Evolutionary conservation across 2,329 filamentous ascomycete species (phyloP), one percentile per base, ranked within the genome.

Genomic region (Ophiostoma montium): DNA sequence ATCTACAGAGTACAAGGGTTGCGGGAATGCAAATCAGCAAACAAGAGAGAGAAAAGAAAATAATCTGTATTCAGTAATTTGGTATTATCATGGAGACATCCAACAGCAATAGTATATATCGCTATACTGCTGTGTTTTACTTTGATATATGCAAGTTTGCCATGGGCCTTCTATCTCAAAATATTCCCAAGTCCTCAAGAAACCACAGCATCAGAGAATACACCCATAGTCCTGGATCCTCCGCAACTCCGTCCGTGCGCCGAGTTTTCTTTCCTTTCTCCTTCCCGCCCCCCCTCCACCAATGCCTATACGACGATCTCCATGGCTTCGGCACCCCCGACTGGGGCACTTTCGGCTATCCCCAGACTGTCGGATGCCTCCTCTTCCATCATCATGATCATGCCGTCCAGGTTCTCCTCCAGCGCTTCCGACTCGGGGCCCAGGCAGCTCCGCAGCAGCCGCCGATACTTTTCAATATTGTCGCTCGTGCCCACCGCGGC

Each of bases 401-500:
- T 64, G 52, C 70, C 75, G 59, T 78, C 74, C 46, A 80, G 63
- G 58, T 78, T 80, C 41, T 71, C 69, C 61, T 87, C 83, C 33
- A 87, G 72, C 54, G 77, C 80, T 55, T 84, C 80, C 46, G 84
- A 81, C 56, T 76, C 72, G 15, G 80, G 72, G 23, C 81, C 80
- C 27, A 88, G 67, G 52, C 84, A 86, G 52, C 75, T 75, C 52
- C 76, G 76, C 31, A 87, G 75, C 30, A 88, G 70, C 49, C 74
- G 74, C 53, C 82, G 74, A 62, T 89, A 90, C 61, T 81, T 78
- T 56, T 81, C 80, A 55, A 84, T 84, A 60, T 80, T 80, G 62
- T 86, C 82, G 33, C 81, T 79, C 35, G 82, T 78, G 38, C 84
- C 84, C 11, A 84, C 80, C 54, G 80, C 73, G 41, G 76, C 76